Conservation (phyloP, 805 yeast genomes). For the Hanseniaspora valbyensis region DNA sequence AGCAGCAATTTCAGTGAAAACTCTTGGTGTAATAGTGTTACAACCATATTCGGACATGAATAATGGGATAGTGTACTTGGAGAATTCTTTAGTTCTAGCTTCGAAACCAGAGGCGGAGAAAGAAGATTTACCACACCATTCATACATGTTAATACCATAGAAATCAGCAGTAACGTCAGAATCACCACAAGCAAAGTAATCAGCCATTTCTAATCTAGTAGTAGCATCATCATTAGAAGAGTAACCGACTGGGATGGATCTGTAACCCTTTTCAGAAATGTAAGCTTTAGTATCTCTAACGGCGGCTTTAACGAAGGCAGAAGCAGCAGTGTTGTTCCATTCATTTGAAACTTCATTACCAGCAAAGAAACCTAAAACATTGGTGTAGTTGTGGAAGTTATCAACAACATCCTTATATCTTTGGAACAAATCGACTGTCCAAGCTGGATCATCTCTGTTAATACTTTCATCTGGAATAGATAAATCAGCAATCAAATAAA, state of each 20-base stretch:
- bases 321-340: constrained; percentile 54
- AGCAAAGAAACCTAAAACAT: constrained; percentile 71
- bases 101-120: constrained; percentile 54
- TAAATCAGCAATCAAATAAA: constrained; percentile 70
- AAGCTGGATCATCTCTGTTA: constrained; percentile 49
- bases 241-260: constrained; percentile 70
- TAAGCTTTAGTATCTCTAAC: constrained; percentile 65
- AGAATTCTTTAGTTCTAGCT: constrained; percentile 52
- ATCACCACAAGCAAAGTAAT: constrained; percentile 67
- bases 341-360: constrained; percentile 77
- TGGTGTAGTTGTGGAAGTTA: constrained; percentile 54
- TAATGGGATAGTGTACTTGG: constrained; percentile 55
- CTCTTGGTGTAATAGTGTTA: constrained; percentile 57
- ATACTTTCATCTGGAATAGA: constrained; percentile 56
- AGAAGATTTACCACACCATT: constrained; percentile 68
- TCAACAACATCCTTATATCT: constrained; percentile 66
- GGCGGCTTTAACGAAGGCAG: constrained; percentile 76
- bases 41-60: constrained; percentile 82
- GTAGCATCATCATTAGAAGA: constrained; percentile 65
- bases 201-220: constrained; percentile 58
- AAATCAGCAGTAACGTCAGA: constrained; percentile 57
- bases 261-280: constrained; percentile 49
- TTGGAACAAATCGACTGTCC: constrained; percentile 51
- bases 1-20: constrained; percentile 59
- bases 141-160: constrained; percentile 83